Evolutionary conservation across 2,329 filamentous ascomycete species (phyloP), one percentile per base, ranked within the genome.

Genomic region (Venturia carpophila): DNA sequence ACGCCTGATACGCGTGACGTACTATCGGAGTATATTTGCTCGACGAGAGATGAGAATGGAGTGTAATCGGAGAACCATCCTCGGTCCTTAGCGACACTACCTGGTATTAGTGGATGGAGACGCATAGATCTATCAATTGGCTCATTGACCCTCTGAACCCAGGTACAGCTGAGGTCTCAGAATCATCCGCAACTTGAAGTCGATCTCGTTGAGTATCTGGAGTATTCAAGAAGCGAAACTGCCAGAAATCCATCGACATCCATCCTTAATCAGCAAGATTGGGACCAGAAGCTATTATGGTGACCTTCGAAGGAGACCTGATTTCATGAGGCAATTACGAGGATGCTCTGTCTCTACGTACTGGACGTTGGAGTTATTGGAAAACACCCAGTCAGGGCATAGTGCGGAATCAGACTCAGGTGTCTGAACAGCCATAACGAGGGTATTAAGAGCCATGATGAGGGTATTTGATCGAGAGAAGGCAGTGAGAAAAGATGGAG

Each of bases 41-140:
- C 47, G 0, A 68, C 43, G 15, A 13, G 30, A 7, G 69, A 68
- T 27, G 61, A 21, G 64, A 69, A 70, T 3, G 69, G 68, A 7
- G 66, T 69, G 64, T 69, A 71, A 9, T 62, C 66, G 17, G 67
- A 70, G 65, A 71, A 69, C 68, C 69, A 71, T 43, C 41, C 68
- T 13, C 69, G 56, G 42, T 71, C 67, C 9, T 69, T 70, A 34
- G 49, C 24, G 52, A 37, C 27, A 21, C 52, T 56, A 13, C 13
- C 17, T n/a, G 17, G n/a, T 34, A 27, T 56, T n/a, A 56, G 52
- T 19, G n/a, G 52, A 19, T n/a, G 30, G 27, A 27, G 13, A 56
- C n/a, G 17, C n/a, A n/a, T n/a, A n/a, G n/a, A n/a, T n/a, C n/a
- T n/a, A n/a, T n/a, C n/a, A n/a, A n/a, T n/a, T n/a, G n/a, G n/a